A percentile compares a stretch with the other conserved stretches of the same genome.
These are phyloP conservation scores for Infundibulicybe gibba DNA, from an alignment of 768 basidiomycete genomes.

Conservation along the genomic window DNA sequence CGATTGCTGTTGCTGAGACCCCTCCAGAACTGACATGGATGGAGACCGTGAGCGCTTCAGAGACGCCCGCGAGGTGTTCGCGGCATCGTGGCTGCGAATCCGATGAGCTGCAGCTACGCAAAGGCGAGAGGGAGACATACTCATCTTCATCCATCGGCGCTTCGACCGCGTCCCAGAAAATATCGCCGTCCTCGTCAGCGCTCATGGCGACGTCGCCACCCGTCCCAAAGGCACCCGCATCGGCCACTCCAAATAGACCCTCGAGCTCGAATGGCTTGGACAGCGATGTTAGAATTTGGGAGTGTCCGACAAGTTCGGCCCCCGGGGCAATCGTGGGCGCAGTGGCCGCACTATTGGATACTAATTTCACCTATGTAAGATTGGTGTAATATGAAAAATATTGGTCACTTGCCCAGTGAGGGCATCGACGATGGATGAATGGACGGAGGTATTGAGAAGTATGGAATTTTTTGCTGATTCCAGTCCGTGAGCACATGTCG, in stretches of 20 bases:
- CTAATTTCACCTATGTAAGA: too few species aligned
- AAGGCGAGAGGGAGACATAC: constrained; percentile 17
- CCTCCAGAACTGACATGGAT: constrained; percentile 15
- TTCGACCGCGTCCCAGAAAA: constrained; percentile 37
- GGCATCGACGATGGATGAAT: constrained; percentile 78
- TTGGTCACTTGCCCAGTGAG: constrained; percentile 28
- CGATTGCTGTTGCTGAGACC: constrained; percentile 10
- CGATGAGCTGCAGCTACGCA: background rate
- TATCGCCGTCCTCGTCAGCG: constrained; percentile 38
- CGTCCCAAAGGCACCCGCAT: constrained; percentile 72
- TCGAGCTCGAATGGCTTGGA: constrained; percentile 78
- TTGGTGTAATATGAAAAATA: too few species aligned
- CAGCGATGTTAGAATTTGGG: constrained; percentile 68
- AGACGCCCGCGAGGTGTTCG: constrained; percentile 26
- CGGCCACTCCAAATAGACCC: constrained; percentile 77
- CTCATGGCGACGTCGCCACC: constrained; percentile 41
- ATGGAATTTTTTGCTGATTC: constrained; percentile 96
- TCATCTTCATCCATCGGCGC: constrained; percentile 35
- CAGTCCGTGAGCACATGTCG: constrained; percentile 85
- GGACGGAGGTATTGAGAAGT: constrained; percentile 75
- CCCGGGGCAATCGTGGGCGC: constrained; percentile 53
- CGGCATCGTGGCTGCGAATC: constrained; percentile 14
- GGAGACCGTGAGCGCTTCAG: constrained; percentile 37
- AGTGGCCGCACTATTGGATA: constrained; percentile 13
- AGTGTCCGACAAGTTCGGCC: constrained; percentile 77